Percentiles rank a stretch among this genome's conserved stretches.
Conservation (phyloP, 441 rosid genomes). For the Bocquillonia castaneifolia region DNA sequence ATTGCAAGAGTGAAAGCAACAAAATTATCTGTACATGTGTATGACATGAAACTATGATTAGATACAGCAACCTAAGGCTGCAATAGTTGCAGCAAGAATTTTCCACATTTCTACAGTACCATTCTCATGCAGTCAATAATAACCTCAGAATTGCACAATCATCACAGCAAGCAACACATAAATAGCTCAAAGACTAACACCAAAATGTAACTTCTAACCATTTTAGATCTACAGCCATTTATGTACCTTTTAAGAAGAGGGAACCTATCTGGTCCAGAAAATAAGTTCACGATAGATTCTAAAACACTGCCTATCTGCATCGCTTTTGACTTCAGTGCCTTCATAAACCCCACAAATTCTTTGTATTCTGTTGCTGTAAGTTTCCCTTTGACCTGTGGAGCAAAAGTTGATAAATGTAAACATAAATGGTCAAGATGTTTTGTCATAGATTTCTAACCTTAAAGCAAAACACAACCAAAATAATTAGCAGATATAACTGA, state of each 20-base stretch:
- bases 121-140: neutral
- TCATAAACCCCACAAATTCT: conserved; percentile 78
- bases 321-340: conserved; percentile 79
- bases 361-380: conserved; percentile 70
- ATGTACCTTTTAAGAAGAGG: conserved; percentile 71
- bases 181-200: neutral
- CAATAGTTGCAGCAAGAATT: neutral
- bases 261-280: conserved; percentile 60
- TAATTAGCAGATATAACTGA: neutral
- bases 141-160: neutral
- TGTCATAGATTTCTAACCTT: neutral
- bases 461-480: neutral
- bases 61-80: neutral
- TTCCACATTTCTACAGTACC: neutral
- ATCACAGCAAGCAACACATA: neutral
- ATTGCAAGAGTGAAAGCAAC: conserved; percentile 11
- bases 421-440: neutral
- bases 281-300: conserved; percentile 59
- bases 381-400: conserved; percentile 68
- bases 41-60: neutral
- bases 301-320: conserved; percentile 51
- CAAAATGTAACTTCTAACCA: neutral
- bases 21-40: neutral
- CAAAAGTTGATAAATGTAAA: conserved; percentile 1
- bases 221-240: neutral